Base-by-base conservation (phyloP, 2,329 filamentous ascomycete species). In the Stagonosporopsis tanaceti region DNA sequence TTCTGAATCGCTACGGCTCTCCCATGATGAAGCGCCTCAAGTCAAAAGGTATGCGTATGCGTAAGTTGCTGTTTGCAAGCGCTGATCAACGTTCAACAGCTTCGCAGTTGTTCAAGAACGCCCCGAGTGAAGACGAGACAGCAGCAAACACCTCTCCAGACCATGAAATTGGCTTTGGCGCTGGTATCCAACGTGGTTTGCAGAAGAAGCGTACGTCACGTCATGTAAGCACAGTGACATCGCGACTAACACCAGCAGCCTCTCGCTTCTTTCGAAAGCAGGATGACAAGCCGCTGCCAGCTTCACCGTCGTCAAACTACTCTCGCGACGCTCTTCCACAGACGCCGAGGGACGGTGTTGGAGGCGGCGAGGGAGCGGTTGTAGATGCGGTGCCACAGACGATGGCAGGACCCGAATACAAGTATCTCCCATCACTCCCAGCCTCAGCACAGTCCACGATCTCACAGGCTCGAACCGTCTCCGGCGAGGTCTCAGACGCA, bases 71-170 rank as follows among this genome's bases (percentile, higher is more conserved):
- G 12, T 8, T 7, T 1, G n/a, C 25, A 12, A 35, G 5, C 7
- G 17, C 14, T 20, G 20, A 28, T 42, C 61, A 24, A 59, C 11
- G 8, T 17, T 3, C 9, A 11, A 2, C 28, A 69, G 68, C 64
- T 17, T 71, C 65, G 32, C 63, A 55, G n/a, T 63, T 66, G 51
- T 69, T 69, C 53, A 60, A 55, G 35, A 55, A 63, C n/a, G 44
- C 46, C 22, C 60, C 59, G 6, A 61, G 41, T 44, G 54, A 57
- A n/a, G 62, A 71, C 24, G 64, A 66, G 46, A 61, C 58, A 34
- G 50, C 47, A 6, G 65, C 65, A 2, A 59, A 50, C 6, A 50
- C 45, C 9, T 15, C 30, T 34, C 17, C 20, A 9, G 22, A 15
- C 15, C 37, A 37, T 3, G 55, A 55, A 15, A 24, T 30, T 11